phyloP scores from a whole-genome alignment of 805 yeast genomes.

The Candida methanosorbosa region DNA sequence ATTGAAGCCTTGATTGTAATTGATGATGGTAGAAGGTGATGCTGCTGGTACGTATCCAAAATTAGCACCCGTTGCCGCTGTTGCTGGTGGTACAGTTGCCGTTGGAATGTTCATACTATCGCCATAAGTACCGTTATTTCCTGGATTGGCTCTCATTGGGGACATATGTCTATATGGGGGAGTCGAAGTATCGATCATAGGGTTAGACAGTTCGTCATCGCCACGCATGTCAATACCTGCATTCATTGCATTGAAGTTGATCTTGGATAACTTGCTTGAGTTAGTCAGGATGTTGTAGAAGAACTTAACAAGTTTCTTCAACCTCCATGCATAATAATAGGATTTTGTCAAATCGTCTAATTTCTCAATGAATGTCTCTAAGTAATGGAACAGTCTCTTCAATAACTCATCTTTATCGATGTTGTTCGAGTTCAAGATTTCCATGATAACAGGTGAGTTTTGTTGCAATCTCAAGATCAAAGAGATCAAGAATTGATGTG shows the following conservation, averaged over 20 bases:
- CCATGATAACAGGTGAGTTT: constrained; percentile 24
- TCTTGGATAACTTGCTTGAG: constrained; percentile 24
- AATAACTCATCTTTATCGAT: constrained; percentile 26
- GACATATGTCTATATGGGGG: neutral
- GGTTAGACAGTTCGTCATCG: constrained; percentile 1
- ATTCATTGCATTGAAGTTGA: constrained; percentile 21
- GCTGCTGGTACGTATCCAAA: neutral
- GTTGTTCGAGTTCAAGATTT: constrained; percentile 23
- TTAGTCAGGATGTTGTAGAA: constrained; percentile 26
- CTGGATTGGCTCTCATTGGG: neutral
- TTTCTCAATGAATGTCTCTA: constrained; percentile 26
- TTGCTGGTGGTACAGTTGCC: neutral
- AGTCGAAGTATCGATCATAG: constrained; percentile 1
- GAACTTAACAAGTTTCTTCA: constrained; percentile 31
- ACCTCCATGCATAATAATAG: constrained; percentile 38
- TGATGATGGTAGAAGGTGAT: no score
- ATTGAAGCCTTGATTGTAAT: no score
- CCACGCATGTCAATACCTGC: constrained; percentile 6
- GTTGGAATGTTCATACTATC: neutral
- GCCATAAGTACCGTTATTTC: no score
- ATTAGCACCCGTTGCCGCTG: neutral
- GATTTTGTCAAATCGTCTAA: constrained; percentile 27
- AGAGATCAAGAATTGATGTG: constrained; percentile 51
- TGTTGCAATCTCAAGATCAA: constrained; percentile 38
- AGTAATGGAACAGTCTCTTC: constrained; percentile 23